Evolutionary conservation across 2,329 filamentous ascomycete genomes (phyloP), one percentile per base, ranked within the genome.

Genomic region (Bisporella sp.): DNA sequence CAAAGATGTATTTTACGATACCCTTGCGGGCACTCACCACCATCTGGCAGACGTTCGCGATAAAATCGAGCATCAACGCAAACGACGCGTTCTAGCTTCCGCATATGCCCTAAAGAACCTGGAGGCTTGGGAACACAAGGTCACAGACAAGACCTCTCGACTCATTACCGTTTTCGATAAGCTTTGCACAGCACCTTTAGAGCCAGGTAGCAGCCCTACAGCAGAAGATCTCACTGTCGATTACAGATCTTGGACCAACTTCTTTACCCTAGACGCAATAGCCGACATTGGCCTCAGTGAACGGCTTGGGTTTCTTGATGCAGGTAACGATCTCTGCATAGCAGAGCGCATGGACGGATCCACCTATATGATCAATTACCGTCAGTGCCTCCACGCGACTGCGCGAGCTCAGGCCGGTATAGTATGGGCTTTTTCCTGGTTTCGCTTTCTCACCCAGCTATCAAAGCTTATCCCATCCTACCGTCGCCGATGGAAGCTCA

Each of bases 261-360:
- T 76, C 65, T 79, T 80, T 60, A 76, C 74, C 0, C 66, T 79
- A 11, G 77, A 81, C 50, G 76, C 75, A 2, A 79, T 80, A 46
- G 75, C 73, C 12, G 74, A 79, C 48, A 80, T 81, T 59, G 77
- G 75, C 1, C 65, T 79, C 0, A 72, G 68, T 1, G 70, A 77
- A 47, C 68, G 66, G n/a, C 68, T 79, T 1, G 72, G 74, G 1
- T 74, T 78, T 53, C 67, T 80, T 2, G 76, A 78, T 42, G 60
- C 64, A 28, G 77, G 76, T 2, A 62, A 71, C 47, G 75, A 78
- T 51, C 58, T 66, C 6, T 66, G 71, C 37, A 66, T 63, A 3
- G 73, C 69, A 3, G 66, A 73, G 51, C 59, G 64, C 5, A 69
- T 69, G 48, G 70, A 77, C 52, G 78, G 77, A 8, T 66, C 66